A percentile compares a stretch with the other conserved stretches of the same genome.
phyloP scores from a whole-genome alignment of 139 green algal species.

The Ettlia oleoabundans region DNA sequence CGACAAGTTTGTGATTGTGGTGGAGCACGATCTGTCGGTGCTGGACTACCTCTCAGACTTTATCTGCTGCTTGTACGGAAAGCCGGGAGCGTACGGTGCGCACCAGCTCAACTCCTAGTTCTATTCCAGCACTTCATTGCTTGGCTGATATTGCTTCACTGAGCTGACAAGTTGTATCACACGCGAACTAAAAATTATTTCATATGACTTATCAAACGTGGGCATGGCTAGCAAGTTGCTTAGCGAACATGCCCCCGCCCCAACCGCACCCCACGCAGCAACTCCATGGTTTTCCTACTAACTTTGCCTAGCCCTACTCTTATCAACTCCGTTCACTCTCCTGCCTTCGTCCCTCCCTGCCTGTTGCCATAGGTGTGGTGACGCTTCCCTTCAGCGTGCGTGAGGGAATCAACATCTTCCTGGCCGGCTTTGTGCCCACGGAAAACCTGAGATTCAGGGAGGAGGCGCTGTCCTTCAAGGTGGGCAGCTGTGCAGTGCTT shows the following conservation, averaged over 20 bases:
- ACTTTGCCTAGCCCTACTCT: no score
- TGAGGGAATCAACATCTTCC: conserved; percentile 94
- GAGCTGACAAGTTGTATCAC: no score
- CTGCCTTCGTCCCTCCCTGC: neutral
- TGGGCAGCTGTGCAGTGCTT: conserved; percentile 8
- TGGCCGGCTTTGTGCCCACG: conserved; percentile 96
- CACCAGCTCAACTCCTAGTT: neutral
- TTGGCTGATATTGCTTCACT: no score
- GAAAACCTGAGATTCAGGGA: conserved; percentile 99
- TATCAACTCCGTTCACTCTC: neutral
- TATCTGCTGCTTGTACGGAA: conserved; percentile 99
- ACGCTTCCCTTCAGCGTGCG: conserved; percentile 94
- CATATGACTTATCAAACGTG: no score
- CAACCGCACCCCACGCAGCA: no score
- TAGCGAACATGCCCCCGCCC: no score
- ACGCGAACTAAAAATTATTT: no score
- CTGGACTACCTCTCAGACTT: conserved; percentile 99
- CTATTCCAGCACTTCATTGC: neutral
- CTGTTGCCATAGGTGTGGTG: conserved; percentile 77
- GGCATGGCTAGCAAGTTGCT: no score
- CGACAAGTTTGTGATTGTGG: conserved; percentile 95
- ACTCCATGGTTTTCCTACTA: no score
- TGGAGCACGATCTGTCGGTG: conserved; percentile 91
- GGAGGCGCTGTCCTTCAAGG: conserved; percentile 97
- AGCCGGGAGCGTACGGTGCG: conserved; percentile 93